Conservation (phyloP, 441 rosid species). For the Populus hybrid region DNA sequence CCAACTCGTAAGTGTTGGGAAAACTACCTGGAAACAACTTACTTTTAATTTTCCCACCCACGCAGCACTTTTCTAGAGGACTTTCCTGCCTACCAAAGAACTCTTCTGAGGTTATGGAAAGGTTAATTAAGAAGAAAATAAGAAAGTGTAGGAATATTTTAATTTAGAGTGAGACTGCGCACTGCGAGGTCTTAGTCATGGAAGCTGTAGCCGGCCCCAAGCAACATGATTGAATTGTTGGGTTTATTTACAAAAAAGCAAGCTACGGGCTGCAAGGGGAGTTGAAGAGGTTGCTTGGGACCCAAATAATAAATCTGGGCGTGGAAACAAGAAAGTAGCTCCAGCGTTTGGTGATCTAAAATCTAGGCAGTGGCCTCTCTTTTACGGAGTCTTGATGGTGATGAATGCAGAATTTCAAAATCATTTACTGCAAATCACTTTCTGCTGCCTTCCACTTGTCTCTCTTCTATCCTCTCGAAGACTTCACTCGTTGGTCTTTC, state of each 20-base stretch:
- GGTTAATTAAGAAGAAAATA: not conserved
- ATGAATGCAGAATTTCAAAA: not conserved
- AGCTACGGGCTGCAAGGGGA: not conserved
- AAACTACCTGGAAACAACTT: not conserved
- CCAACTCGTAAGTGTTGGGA: not conserved
- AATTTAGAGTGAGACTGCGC: not conserved
- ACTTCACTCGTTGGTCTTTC: not conserved
- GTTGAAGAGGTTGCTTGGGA: not conserved
- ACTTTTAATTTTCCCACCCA: not conserved
- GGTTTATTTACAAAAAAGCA: not conserved
- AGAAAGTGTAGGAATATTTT: not conserved
- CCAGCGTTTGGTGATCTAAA: not conserved
- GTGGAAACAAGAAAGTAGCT: not conserved
- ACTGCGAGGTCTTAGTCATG: not conserved
- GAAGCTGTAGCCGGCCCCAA: not conserved
- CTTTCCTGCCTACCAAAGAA: conserved; percentile 11
- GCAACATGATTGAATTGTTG: not conserved
- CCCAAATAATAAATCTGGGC: not conserved
- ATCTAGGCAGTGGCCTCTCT: not conserved
- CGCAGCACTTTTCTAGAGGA: not conserved
- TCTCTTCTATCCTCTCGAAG: not conserved
- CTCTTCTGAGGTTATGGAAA: not conserved
- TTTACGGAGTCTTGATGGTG: not conserved
- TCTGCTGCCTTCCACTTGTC: not conserved
- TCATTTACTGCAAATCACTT: not conserved